Base-by-base conservation (phyloP, 2,329 filamentous ascomycete species). In the Incumbomyces lentus region DNA sequence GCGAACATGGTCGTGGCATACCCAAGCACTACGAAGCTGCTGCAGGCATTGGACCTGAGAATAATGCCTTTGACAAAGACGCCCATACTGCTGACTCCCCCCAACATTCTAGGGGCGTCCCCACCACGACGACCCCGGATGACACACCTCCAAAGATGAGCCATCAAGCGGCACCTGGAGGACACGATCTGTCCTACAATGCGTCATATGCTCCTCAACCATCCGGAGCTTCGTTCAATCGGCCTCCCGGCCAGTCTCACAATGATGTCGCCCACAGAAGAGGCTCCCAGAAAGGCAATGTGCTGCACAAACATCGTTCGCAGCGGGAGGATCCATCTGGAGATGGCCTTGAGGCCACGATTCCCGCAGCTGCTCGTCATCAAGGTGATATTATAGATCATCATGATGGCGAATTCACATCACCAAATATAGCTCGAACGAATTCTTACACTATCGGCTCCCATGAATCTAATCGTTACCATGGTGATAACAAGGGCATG, bases 181-280 rank as follows among this genome's bases (percentile, higher is more conserved):
- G 13, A 31, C 41, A 55, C 43, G 54, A 56, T 37, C 37, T 49
- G 38, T 49, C 54, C 7, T 53, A 53, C 26, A 49, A 55, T 34
- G 52, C 49, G 2, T 31, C 48, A 16, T 44, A 47, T 31, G 48
- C 36, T 2, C 51, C 52, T 18, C 52, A 51, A 30, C 32, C 48
- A 33, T 39, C 51, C 38, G 44, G 40, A 52, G 16, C 49, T 49
- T 26, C 48, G 42, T 18, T 37, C 39, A 39, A 49, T 47, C 31
- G 38, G n/a, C 13, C 47, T 41, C 16, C 49, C 51, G n/a, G 52
- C 50, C 31, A 39, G 50, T n/a, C 50, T 47, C 19, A 51, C n/a
- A n/a, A n/a, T 52, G 26, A 35, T 34, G 7, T 22, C 3, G 12
- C 42, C 8, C 22, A 22, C 7, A n/a, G 34, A 8, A 31, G n/a